A percentile compares a stretch with the other conserved stretches of the same genome.
phyloP scores from a whole-genome alignment of 2,329 filamentous ascomycete species.

The Cercospora sp. region DNA sequence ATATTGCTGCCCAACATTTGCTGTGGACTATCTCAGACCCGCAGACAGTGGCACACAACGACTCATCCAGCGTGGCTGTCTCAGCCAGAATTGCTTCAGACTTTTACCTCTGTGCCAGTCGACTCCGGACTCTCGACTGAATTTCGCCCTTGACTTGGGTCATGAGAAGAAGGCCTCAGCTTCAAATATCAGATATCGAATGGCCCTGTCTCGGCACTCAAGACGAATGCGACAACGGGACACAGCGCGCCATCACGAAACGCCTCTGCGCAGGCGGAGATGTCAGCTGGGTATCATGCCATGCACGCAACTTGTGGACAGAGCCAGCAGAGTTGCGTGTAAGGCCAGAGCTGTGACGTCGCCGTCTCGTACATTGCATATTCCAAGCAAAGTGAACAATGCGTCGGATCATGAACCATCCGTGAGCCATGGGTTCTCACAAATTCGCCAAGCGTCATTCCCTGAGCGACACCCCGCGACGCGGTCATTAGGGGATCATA shows the following conservation, averaged over 20 bases:
- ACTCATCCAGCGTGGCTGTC: not conserved
- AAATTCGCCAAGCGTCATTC: not conserved
- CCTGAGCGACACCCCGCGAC: not conserved
- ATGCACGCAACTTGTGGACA: not conserved
- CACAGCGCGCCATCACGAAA: not conserved
- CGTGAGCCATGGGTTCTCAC: not conserved
- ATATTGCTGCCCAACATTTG: slow-evolving; percentile 1
- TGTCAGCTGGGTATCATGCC: not conserved
- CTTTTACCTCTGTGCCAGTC: not conserved
- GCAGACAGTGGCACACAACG: not conserved
- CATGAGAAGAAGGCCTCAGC: not conserved
- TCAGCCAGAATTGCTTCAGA: not conserved
- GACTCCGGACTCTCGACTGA: not conserved
- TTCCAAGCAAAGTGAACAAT: not conserved
- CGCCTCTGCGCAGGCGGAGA: slow-evolving; percentile 5
- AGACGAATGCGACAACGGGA: slow-evolving; percentile 6
- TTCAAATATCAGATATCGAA: not conserved
- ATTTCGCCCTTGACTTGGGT: not conserved
- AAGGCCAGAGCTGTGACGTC: not conserved
- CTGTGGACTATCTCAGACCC: not conserved
- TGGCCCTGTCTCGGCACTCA: slow-evolving; percentile 4
- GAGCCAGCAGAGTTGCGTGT: not conserved
- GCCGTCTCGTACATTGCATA: not conserved
- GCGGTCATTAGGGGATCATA: not conserved
- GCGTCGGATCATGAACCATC: not conserved